Evolutionary conservation across 2,329 filamentous ascomycete species (phyloP).

Genomic region (Fragosphaeria purpurea): DNA sequence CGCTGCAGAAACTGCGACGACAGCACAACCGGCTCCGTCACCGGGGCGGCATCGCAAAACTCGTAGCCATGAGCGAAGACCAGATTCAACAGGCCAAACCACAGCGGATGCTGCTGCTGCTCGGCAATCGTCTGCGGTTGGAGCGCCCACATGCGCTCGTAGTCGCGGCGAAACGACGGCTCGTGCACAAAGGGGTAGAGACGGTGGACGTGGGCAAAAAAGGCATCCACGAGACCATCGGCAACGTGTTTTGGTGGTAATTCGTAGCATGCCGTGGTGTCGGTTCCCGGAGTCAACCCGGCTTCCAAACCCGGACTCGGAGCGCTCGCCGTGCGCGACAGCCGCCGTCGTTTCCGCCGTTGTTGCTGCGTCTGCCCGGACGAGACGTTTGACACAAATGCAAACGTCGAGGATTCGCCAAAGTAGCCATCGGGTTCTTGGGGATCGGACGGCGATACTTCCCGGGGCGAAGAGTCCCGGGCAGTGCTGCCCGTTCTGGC

Average conservation of each 20-base stretch:
- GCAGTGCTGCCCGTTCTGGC: not conserved
- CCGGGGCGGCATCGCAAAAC: slow-evolving; percentile 3
- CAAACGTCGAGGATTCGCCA: slow-evolving; percentile 9
- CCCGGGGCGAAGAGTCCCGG: not conserved
- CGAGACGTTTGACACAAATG: slow-evolving; percentile 8
- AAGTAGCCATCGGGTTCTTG: slow-evolving; percentile 8
- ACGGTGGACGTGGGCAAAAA: slow-evolving; percentile 8
- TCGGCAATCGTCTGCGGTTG: not conserved
- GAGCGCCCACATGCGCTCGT: slow-evolving; percentile 6
- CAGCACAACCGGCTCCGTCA: too few species aligned
- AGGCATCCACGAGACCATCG: slow-evolving; percentile 6
- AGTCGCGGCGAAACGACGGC: slow-evolving; percentile 5
- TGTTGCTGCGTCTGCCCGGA: not conserved
- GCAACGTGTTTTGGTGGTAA: slow-evolving; percentile 4
- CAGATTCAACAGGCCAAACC: slow-evolving; percentile 2
- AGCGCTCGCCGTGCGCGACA: slow-evolving; percentile 2
- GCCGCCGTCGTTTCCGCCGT: slow-evolving; percentile 2
- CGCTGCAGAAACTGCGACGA: not conserved
- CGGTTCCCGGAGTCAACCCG: not conserved
- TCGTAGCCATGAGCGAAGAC: slow-evolving; percentile 7
- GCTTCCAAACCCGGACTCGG: not conserved
- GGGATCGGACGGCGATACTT: not conserved
- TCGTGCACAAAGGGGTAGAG: slow-evolving; percentile 9
- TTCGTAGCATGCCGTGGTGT: not conserved
- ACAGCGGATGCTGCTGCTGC: slow-evolving; percentile 1